A percentile compares a stretch with the other conserved stretches of the same genome.
Conservation (phyloP, 1,139 yeast genomes). For the Suhomyces anneliseae region DNA sequence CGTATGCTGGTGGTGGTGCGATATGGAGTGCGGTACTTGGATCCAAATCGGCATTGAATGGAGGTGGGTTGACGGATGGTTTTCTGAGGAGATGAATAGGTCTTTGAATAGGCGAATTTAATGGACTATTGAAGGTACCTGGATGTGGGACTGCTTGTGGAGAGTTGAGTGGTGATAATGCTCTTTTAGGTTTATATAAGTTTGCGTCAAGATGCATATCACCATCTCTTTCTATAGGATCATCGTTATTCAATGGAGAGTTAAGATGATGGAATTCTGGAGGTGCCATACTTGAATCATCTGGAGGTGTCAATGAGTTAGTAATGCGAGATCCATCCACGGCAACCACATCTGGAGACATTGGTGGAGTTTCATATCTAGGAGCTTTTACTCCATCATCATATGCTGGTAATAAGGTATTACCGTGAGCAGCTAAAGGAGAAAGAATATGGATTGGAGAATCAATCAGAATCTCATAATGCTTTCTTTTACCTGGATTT, state of each 20-base stretch:
- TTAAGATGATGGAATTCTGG: constrained; percentile 31
- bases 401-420: constrained; percentile 64
- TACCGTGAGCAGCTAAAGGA: constrained; percentile 66
- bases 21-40: constrained; percentile 27
- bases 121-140: constrained; percentile 39
- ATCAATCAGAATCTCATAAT: constrained; percentile 88
- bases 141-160: constrained; percentile 60
- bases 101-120: constrained; percentile 30
- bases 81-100: constrained; percentile 38
- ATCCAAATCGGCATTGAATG: constrained; percentile 36
- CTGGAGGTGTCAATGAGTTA: background rate
- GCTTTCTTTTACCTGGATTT: constrained; percentile 65
- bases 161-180: constrained; percentile 38
- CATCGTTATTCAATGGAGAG: constrained; percentile 29
- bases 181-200: constrained; percentile 53
- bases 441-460: constrained; percentile 82
- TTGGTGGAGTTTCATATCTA: constrained; percentile 32
- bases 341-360: constrained; percentile 58
- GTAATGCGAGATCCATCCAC: constrained; percentile 26
- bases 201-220: constrained; percentile 58
- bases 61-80: constrained; percentile 46
- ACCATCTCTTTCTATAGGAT: constrained; percentile 41
- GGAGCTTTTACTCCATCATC: constrained; percentile 28
- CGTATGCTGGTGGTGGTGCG: constrained; percentile 42
- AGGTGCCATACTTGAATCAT: constrained; percentile 15